A percentile compares a stretch with the other conserved stretches of the same genome.
phyloP scores from a whole-genome alignment of 306 rosid genomes.

The Arachis stenosperma region DNA sequence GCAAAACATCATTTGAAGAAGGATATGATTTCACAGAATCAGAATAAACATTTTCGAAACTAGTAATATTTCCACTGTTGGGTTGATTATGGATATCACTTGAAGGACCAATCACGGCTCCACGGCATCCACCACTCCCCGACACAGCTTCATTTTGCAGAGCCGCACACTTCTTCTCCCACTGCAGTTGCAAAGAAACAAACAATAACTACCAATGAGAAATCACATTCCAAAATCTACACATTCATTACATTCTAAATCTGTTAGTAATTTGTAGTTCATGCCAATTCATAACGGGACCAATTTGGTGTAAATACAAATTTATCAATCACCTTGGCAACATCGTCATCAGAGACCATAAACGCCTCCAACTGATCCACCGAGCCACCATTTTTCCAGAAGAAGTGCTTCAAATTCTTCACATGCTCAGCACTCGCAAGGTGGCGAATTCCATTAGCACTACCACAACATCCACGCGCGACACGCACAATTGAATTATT shows the following conservation, averaged over 20 bases:
- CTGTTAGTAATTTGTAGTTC: not conserved
- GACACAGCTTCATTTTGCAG: slow-evolving; percentile 48
- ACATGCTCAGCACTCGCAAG: slow-evolving; percentile 69
- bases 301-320: too few species aligned
- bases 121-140: slow-evolving; percentile 42
- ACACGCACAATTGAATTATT: not conserved
- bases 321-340: slow-evolving; percentile 58
- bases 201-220: slow-evolving; percentile 17
- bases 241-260: not conserved
- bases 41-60: slow-evolving; percentile 60
- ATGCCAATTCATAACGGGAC: too few species aligned
- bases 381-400: slow-evolving; percentile 79
- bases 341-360: slow-evolving; percentile 61
- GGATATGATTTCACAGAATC: slow-evolving; percentile 59
- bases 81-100: slow-evolving; percentile 88
- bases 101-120: slow-evolving; percentile 53
- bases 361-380: slow-evolving; percentile 55
- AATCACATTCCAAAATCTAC: slow-evolving; percentile 12
- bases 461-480: slow-evolving; percentile 35
- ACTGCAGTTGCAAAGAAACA: slow-evolving; percentile 56
- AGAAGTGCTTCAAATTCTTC: slow-evolving; percentile 81
- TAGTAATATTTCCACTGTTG: slow-evolving; percentile 72
- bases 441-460: slow-evolving; percentile 76
- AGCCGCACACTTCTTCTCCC: slow-evolving; percentile 74
- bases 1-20: slow-evolving; percentile 75